Evolutionary conservation across 345 rosid species (phyloP), one percentile per base, ranked within the genome.

Genomic region (Luvunga scandens): DNA sequence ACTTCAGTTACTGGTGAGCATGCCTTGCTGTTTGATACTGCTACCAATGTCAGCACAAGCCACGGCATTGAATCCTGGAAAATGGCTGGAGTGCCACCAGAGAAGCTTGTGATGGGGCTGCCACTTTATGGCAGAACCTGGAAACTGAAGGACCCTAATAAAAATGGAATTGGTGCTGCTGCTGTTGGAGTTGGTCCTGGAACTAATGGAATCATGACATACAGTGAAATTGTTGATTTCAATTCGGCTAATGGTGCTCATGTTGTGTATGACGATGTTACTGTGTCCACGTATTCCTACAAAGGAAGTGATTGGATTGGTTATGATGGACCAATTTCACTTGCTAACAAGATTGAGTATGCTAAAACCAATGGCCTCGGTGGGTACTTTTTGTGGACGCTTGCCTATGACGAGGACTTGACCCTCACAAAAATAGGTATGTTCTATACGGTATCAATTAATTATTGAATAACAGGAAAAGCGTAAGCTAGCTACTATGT

Each of bases 121-220:
- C 83, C 87, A 16, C 50, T 84, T 4, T 84, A 82, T 63, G 87
- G 87, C 21, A 67, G 76, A 71, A 72, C 81, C 14, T 84, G 87
- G 85, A 60, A 82, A 77, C 66, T 82, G 31, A 79, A 73, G 77
- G 66, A 81, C 60, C 69, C 84, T 0, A 57, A 69, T 2, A 45
- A 68, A 7, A 64, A 64, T 12, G 78, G 87, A 19, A 66, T 79
- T 1, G 85, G 77, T 0, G 85, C 79, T 1, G 77, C 87, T 6
- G 85, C 85, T 1, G 79, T 73, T 0, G 77, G 85, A 13, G 22
- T 82, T 36, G 85, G 83, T 6, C 79, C 83, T 2, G 81, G 85
- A 22, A 2, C 69, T 1, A 48, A 57, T 0, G 84, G 85, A 12
- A 55, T 68, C 16, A 68, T 81, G 62, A 0, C 1, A 0, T 84